Conservation (phyloP, 2,329 filamentous ascomycete genomes). For the Metarhizium rileyi region DNA sequence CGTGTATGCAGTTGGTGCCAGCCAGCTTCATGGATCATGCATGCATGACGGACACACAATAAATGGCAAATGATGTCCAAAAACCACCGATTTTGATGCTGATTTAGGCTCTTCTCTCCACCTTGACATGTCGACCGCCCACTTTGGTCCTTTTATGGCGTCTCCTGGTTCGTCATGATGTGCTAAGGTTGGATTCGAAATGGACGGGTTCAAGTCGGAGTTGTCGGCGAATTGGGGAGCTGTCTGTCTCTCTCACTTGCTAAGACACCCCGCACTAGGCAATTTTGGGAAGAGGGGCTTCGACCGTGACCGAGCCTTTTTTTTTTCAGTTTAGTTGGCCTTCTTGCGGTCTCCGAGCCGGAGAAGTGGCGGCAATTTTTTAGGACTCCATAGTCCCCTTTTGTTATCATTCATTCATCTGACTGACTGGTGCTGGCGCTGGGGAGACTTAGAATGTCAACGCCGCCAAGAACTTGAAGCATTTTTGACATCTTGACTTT, state of each 20-base stretch:
- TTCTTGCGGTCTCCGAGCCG: neutral
- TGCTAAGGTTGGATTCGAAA: too few relatives aligned
- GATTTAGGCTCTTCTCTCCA: neutral
- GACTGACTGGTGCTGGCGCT: too few relatives aligned
- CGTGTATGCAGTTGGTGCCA: too few relatives aligned
- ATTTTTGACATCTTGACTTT: slow-evolving; percentile 4
- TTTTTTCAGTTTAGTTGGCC: slow-evolving; percentile 11
- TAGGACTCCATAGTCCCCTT: too few relatives aligned
- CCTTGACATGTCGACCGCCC: slow-evolving; percentile 1
- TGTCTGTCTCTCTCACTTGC: too few relatives aligned
- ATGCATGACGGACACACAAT: neutral
- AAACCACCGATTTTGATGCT: neutral
- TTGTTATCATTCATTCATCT: too few relatives aligned
- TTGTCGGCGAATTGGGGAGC: too few relatives aligned
- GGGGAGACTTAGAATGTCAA: neutral
- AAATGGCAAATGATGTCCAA: neutral
- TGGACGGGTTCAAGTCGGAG: too few relatives aligned
- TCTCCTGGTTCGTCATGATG: slow-evolving; percentile 1
- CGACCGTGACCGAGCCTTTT: slow-evolving; percentile 11
- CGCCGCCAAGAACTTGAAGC: neutral
- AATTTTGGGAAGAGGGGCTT: slow-evolving; percentile 14
- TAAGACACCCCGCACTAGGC: slow-evolving; percentile 21
- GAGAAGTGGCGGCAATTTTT: neutral
- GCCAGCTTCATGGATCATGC: neutral
- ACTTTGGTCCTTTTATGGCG: neutral